A percentile compares a stretch with the other conserved stretches of the same genome.
These are phyloP conservation scores for Psilocybe sp. DNA, from an alignment of 768 basidiomycete species.

Conservation along the genomic window DNA sequence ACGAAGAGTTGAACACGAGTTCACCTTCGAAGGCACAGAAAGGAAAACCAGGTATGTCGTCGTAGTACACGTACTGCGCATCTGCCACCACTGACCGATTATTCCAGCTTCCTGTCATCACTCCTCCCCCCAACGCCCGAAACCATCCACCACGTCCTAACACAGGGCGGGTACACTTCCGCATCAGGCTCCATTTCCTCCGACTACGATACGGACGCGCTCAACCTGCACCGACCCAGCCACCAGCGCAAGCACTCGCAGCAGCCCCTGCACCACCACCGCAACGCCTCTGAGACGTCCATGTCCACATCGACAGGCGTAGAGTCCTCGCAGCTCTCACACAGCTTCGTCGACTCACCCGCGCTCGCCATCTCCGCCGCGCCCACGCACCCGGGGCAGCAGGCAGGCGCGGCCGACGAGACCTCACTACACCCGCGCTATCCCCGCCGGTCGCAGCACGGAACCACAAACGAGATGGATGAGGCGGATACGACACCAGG, in stretches of 20 bases:
- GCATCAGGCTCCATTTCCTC: slow-evolving; percentile 5
- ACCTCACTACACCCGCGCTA: no score
- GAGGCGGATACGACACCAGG: background rate
- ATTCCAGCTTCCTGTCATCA: slow-evolving; percentile 62
- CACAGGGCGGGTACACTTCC: slow-evolving; percentile 53
- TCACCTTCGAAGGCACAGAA: slow-evolving; percentile 57
- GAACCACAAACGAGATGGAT: no score
- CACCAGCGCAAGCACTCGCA: slow-evolving; percentile 8
- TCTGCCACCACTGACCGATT: slow-evolving; percentile 1
- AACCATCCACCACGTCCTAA: slow-evolving; percentile 64
- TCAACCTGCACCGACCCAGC: background rate
- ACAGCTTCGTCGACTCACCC: slow-evolving; percentile 27
- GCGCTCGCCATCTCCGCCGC: slow-evolving; percentile 12
- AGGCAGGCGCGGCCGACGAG: background rate
- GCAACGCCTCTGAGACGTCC: slow-evolving; percentile 15
- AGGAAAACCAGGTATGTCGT: slow-evolving; percentile 49
- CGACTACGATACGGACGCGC: background rate
- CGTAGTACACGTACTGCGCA: slow-evolving; percentile 5
- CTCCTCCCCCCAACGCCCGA: slow-evolving; percentile 75
- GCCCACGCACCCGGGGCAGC: slow-evolving; percentile 1
- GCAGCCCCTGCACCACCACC: slow-evolving; percentile 6
- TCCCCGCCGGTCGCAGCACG: no score
- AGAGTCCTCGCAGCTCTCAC: slow-evolving; percentile 26
- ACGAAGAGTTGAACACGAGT: slow-evolving; percentile 70
- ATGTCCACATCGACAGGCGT: slow-evolving; percentile 15